A percentile compares a stretch with the other conserved stretches of the same genome.
Evolutionary conservation across 1,284 basidiomycete genomes (phyloP).

Genomic region (Cutaneotrichosporon mucoides): DNA sequence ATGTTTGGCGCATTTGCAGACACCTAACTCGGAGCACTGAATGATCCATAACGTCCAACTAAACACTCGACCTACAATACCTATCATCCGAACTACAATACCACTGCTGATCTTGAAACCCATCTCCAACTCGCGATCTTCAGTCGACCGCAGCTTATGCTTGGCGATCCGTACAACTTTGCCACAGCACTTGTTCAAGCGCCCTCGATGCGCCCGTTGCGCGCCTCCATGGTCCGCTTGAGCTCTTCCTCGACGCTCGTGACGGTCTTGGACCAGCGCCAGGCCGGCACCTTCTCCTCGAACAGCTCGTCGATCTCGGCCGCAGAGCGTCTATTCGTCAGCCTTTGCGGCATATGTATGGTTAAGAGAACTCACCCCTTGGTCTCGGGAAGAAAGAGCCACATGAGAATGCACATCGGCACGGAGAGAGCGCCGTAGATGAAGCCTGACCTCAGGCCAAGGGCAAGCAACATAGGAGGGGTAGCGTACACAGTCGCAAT

Average conservation of each 20-base stretch:
- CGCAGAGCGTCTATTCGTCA: slow-evolving; percentile 6
- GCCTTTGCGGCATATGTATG: background rate
- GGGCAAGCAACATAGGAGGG: slow-evolving; percentile 23
- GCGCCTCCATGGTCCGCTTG: background rate
- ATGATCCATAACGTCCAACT: too few species aligned
- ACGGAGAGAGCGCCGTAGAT: slow-evolving; percentile 23
- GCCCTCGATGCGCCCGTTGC: background rate
- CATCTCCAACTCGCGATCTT: too few species aligned
- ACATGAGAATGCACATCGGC: slow-evolving; percentile 23
- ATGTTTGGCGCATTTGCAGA: too few species aligned
- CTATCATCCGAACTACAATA: too few species aligned
- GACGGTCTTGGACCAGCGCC: slow-evolving; percentile 38
- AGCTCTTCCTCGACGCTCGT: slow-evolving; percentile 23
- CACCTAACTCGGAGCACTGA: too few species aligned
- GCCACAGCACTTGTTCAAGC: too few species aligned
- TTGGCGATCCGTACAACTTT: too few species aligned
- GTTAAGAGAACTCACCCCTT: slow-evolving; percentile 17
- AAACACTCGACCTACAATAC: too few species aligned
- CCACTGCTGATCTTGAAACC: too few species aligned
- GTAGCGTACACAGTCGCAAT: slow-evolving; percentile 27
- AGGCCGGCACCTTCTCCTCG: slow-evolving; percentile 41
- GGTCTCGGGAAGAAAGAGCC: slow-evolving; percentile 31
- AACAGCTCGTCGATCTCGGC: slow-evolving; percentile 46
- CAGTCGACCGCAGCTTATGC: too few species aligned
- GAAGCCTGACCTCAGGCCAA: slow-evolving; percentile 23